phyloP scores from a whole-genome alignment of 2,329 filamentous ascomycete genomes.

The Fusarium sp. region DNA sequence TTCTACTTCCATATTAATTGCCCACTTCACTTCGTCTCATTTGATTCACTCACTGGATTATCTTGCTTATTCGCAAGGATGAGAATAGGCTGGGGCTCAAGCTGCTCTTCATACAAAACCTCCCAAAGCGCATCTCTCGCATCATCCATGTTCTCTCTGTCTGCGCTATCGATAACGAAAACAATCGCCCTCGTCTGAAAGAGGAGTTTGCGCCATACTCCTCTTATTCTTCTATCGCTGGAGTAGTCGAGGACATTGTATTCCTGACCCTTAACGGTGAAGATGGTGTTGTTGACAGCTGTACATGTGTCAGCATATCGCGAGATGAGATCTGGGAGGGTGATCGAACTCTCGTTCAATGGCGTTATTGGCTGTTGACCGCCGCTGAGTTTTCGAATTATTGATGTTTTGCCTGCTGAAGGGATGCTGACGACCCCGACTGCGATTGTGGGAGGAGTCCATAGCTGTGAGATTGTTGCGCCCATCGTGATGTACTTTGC shows the following conservation, averaged over 20 bases:
- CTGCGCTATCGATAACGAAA: conserved; percentile 5
- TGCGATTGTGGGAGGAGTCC: not conserved
- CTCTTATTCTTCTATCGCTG: not conserved
- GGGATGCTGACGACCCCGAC: not conserved
- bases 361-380: accelerated
- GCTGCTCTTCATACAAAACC: not conserved
- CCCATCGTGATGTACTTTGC: not conserved
- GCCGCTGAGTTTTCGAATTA: not conserved
- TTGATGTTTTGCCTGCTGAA: not conserved
- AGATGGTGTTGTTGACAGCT: not conserved
- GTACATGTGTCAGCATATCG: not conserved
- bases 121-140: not conserved
- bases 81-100: not conserved
- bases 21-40: too few relatives aligned
- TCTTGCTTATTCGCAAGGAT: conserved; percentile 26
- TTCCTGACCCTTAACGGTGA: not conserved
- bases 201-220: conserved; percentile 8
- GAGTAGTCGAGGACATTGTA: conserved; percentile 10
- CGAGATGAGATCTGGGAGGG: not conserved
- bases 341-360: not conserved
- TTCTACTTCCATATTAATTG: not conserved
- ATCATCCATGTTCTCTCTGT: not conserved
- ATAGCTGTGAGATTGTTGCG: conserved; percentile 1
- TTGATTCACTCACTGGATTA: not conserved
- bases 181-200: not conserved